Evolutionary conservation across 2,329 filamentous ascomycete species (phyloP).

Genomic region (Corinectria fuckeliana): DNA sequence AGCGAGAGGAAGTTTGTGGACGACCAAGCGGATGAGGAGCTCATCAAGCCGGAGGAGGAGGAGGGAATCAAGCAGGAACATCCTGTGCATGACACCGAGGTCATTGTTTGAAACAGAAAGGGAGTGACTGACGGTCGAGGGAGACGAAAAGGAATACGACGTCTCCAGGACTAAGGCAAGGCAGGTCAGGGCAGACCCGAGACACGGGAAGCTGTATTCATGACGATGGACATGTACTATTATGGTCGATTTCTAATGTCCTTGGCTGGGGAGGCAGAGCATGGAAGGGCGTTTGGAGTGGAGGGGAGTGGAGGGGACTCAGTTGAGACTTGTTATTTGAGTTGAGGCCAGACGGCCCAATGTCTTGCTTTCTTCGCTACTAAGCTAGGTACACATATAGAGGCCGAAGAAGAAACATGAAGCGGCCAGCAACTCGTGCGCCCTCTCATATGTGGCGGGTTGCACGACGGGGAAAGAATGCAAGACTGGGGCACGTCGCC

Average conservation of each 20-base stretch:
- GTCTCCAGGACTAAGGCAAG: constrained; percentile 26
- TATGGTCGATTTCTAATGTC: constrained; percentile 38
- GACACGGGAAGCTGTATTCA: constrained; percentile 19
- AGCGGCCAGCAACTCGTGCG: constrained; percentile 26
- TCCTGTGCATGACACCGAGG: constrained; percentile 47
- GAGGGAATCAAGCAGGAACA: constrained; percentile 48
- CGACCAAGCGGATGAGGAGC: constrained; percentile 70
- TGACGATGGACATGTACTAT: constrained; percentile 39
- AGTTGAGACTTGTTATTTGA: constrained; percentile 6
- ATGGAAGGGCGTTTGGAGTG: constrained; percentile 39
- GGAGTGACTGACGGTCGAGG: constrained; percentile 24
- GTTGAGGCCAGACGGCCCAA: constrained; percentile 10
- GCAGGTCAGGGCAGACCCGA: constrained; percentile 2
- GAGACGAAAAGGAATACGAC: constrained; percentile 8
- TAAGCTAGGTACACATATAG: constrained; percentile 32
- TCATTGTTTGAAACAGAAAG: constrained; percentile 41
- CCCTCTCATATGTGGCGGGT: constrained; percentile 24
- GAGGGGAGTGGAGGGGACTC: background rate
- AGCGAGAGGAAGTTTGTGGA: constrained; percentile 90
- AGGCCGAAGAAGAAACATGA: constrained; percentile 27
- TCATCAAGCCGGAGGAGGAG: constrained; percentile 67
- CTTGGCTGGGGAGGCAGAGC: constrained; percentile 36
- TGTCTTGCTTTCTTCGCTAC: constrained; percentile 18
- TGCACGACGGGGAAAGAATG: constrained; percentile 31
- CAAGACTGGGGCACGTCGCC: constrained; percentile 28